A percentile compares a stretch with the other conserved stretches of the same genome.
Conservation (phyloP, 805 yeast species). For the Metschnikowia baotianmanensis region DNA sequence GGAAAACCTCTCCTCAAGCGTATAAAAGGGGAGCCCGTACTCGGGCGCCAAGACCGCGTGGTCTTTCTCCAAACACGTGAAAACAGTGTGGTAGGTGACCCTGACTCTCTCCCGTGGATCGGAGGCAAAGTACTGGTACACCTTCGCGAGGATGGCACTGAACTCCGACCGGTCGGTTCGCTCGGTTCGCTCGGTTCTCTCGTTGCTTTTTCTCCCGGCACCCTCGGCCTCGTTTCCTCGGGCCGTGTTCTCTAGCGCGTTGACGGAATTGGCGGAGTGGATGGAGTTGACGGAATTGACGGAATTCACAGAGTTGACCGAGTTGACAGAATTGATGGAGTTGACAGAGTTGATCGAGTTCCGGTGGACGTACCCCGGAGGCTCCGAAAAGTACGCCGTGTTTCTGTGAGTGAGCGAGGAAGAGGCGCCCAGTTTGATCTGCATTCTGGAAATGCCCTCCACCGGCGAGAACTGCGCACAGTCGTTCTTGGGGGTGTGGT, state of each 20-base stretch:
- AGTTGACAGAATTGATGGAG: too few relatives aligned
- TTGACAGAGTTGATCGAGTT: too few relatives aligned
- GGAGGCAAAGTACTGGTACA: conserved; percentile 34
- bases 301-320: too few relatives aligned
- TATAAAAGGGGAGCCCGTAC: conserved; percentile 2
- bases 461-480: not conserved
- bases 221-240: too few relatives aligned
- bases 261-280: too few relatives aligned
- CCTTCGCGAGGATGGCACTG: conserved; percentile 5
- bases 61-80: conserved; percentile 1
- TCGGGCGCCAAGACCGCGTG: conserved; percentile 3
- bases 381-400: too few relatives aligned
- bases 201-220: not conserved
- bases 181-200: not conserved
- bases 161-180: not conserved
- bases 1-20: not conserved
- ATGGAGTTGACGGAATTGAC: too few relatives aligned
- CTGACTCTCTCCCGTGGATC: conserved; percentile 41
- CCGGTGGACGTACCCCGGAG: too few relatives aligned
- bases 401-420: too few relatives aligned
- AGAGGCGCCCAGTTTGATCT: not conserved
- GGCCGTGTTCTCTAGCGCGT: too few relatives aligned
- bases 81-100: conserved; percentile 23
- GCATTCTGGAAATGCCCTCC: not conserved
- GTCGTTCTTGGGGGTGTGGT: not conserved